Base-by-base conservation (phyloP, 768 basidiomycete genomes). In the Amanita rimosa region DNA sequence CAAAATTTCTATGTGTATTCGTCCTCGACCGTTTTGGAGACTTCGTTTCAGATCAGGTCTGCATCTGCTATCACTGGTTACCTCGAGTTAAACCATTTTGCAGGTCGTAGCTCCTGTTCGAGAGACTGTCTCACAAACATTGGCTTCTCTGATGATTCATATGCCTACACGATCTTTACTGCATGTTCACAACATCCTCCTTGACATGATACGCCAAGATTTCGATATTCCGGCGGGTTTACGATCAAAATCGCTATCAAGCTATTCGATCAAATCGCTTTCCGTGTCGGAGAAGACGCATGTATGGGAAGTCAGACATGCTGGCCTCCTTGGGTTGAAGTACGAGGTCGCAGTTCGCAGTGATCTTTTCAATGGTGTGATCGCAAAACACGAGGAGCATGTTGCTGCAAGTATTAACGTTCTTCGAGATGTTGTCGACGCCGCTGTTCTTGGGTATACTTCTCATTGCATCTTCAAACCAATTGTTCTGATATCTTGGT, bases 1-100 rank as follows among this genome's bases (percentile, higher is more conserved):
- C 88, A 8, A 85, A 85, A 55, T 77, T 96, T 44, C 75, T 98
- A 2, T 85, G 83, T 56, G 81, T 98, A 7, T 86, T 98, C 53
- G 86, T 95, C 27, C 72, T 97, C 21, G 96, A 99, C 62, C 82
- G 96, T n/a, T 99, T 99, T 57, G 92, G 94, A 2, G 96, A 99
- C 65, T 99, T 94, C 60, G 82, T 96, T 31, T 88, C 92, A 0
- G 96, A 99, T 61, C 93, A 94, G 69, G 73, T 72, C 21, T 34
- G 56, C 52, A 14, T 45, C 39, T 6, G 40, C 7, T 21, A 43
- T 40, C 1, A 3, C 17, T 4, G 13, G n/a, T 17, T n/a, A 53
- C 37, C 48, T 4, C 21, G 1, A 45, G 47, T 33, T 45, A 7
- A 31, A 46, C 17, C 14, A 16, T 24, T 47, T 43, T 10, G 10